These are phyloP conservation scores for Gonium pectorale DNA, from an alignment of 139 green algal genomes.

Conservation along the genomic window DNA sequence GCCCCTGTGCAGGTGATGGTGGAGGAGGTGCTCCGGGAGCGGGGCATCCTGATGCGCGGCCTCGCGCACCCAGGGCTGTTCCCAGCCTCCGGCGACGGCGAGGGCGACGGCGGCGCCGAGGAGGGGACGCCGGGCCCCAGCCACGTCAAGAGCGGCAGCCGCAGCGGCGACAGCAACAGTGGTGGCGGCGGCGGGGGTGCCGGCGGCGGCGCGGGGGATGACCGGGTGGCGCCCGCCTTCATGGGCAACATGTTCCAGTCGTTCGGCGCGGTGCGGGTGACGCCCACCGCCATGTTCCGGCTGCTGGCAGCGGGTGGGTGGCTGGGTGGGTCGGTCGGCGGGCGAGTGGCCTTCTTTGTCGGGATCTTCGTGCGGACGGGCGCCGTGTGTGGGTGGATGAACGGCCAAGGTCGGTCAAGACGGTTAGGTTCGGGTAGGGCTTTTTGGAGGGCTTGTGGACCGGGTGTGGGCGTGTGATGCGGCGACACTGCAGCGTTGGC, in stretches of 20 bases:
- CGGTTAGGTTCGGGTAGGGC: too few relatives aligned
- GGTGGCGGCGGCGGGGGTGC: too few relatives aligned
- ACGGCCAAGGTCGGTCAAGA: too few relatives aligned
- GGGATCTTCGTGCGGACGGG: too few relatives aligned
- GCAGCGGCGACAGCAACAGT: background rate
- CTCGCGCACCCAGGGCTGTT: conserved; percentile 80
- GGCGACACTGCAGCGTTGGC: too few relatives aligned
- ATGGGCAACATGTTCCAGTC: conserved; percentile 71
- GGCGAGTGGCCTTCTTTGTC: too few relatives aligned
- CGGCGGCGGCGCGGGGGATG: background rate
- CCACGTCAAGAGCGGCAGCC: background rate
- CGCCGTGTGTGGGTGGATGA: too few relatives aligned
- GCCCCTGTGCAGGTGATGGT: conserved; percentile 39
- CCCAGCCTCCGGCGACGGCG: background rate
- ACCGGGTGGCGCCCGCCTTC: background rate
- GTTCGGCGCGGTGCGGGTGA: conserved; percentile 87
- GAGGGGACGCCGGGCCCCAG: background rate
- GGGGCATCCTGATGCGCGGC: conserved; percentile 77
- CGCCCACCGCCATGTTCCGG: conserved; percentile 48
- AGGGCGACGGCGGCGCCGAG: background rate
- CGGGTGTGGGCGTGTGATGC: too few relatives aligned
- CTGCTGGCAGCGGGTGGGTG: conserved; percentile 38
- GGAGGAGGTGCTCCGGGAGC: conserved; percentile 73
- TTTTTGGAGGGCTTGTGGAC: too few relatives aligned
- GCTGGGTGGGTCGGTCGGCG: too few relatives aligned